Evolutionary conservation across 2,329 filamentous ascomycete species (phyloP), one percentile per base, ranked within the genome.

Genomic region (Grosmannia penicillata): DNA sequence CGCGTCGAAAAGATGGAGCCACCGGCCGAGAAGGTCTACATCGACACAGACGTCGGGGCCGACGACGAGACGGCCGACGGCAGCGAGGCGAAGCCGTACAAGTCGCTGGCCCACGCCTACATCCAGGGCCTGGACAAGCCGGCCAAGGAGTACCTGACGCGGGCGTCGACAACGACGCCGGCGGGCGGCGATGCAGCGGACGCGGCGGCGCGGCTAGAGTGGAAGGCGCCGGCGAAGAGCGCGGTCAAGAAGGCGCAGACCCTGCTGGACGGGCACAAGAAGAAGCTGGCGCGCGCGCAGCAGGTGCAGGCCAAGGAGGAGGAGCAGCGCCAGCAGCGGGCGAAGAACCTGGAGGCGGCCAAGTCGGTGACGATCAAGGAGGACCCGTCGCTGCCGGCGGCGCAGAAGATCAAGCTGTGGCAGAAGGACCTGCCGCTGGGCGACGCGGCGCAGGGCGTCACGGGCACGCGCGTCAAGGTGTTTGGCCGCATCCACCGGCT

Each of bases 231-330:
- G 17, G 78, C 82, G 43, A 93, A 91, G 65, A 82, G 80, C 43
- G 84, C 83, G 18, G 58, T 85, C 54, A 94, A 93, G 68, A 93
- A 93, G 62, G 82, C 80, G 4, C 74, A 75, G 63, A 78, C 76
- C 56, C 75, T 76, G 46, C 75, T 75, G 47, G 82, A 85, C 48
- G 68, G 70, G 46, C 75, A 83, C 59, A 82, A 84, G 71, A 87
- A 85, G 70, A 93, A 93, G 69, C 70, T 80, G 32, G 73, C 73
- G 49, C 86, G 85, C 61, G 81, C 82, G 57, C 70, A 78, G 48
- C 78, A 86, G 53, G 63, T 75, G 46, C 78, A 76, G 39, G 75
- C 79, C 33, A 71, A 78, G 39, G 75, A 84, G 57, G 75, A 78
- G 52, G 76, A 84, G 59, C 77, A 81, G 56, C 73, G 78, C 44